phyloP scores from a whole-genome alignment of 2,329 filamentous ascomycete species.

The Decorospora gaudefroyi region DNA sequence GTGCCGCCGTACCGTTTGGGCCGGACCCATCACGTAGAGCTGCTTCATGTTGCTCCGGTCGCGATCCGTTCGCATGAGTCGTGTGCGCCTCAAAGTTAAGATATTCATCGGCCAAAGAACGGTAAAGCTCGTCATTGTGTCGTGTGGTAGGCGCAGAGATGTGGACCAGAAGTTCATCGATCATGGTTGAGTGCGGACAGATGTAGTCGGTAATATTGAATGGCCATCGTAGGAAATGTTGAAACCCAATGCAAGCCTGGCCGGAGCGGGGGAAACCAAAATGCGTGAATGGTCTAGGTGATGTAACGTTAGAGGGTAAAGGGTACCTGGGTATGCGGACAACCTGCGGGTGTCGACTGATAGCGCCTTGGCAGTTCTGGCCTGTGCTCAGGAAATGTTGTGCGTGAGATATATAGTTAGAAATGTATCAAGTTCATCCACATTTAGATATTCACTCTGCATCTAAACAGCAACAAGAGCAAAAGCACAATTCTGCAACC shows the following conservation, averaged over 20 bases:
- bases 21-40: not conserved
- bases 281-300: not conserved
- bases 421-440: too few relatives aligned
- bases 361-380: not conserved
- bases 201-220: slow-evolving; percentile 7
- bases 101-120: slow-evolving; percentile 50
- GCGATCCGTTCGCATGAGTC: not conserved
- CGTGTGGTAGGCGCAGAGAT: slow-evolving; percentile 51
- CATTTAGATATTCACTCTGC: not conserved
- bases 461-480: too few relatives aligned
- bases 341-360: too few relatives aligned
- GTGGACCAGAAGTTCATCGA: slow-evolving; percentile 53
- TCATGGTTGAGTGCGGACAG: slow-evolving; percentile 26
- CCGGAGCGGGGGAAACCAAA: not conserved
- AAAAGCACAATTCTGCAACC: too few relatives aligned
- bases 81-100: slow-evolving; percentile 39
- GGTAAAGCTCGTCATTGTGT: slow-evolving; percentile 50
- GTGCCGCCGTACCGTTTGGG: not conserved
- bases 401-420: too few relatives aligned
- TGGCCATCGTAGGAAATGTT: slow-evolving; percentile 12
- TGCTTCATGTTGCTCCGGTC: not conserved
- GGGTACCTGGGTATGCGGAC: not conserved
- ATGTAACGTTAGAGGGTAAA: not conserved
- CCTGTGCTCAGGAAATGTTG: too few relatives aligned
- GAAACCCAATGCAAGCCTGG: not conserved